A percentile compares a stretch with the other conserved stretches of the same genome.
These are phyloP conservation scores for Penicillium paxilli DNA, from an alignment of 495 filamentous ascomycete species.

Conservation along the genomic window DNA sequence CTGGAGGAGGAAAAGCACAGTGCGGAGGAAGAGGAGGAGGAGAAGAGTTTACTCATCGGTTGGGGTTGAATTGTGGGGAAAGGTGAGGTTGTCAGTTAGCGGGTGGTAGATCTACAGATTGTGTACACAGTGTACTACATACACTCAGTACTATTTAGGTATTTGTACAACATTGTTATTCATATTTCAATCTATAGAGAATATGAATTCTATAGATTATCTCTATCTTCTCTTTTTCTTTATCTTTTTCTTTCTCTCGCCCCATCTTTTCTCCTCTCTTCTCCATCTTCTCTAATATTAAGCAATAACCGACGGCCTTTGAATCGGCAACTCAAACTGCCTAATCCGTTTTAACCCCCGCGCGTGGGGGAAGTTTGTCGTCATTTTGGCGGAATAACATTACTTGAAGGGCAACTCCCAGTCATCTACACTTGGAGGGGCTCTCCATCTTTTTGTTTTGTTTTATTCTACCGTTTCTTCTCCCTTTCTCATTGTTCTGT, in stretches of 20 bases:
- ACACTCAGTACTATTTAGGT: neutral
- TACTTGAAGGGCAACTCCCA: too few relatives aligned
- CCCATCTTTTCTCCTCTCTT: neutral
- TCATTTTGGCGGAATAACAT: constrained; percentile 3
- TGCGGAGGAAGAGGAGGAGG: neutral
- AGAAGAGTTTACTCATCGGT: constrained; percentile 19
- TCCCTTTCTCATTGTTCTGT: neutral
- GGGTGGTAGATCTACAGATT: neutral
- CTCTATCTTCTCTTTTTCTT: too few relatives aligned
- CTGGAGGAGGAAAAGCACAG: constrained; percentile 4
- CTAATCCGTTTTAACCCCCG: constrained; percentile 8
- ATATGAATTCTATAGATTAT: too few relatives aligned
- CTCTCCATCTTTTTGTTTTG: neutral
- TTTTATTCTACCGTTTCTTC: neutral
- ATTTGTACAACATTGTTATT: neutral
- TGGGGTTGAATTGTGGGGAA: constrained; percentile 10
- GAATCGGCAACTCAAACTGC: constrained; percentile 16
- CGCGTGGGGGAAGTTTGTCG: constrained; percentile 18
- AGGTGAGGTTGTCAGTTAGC: neutral
- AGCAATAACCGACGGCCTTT: constrained; percentile 33
- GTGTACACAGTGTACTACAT: neutral
- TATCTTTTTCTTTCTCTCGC: neutral
- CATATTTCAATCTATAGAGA: too few relatives aligned
- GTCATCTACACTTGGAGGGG: constrained; percentile 4
- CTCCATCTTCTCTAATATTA: neutral